Base-by-base conservation (phyloP, 345 rosid genomes). In the Syzygium oleosum region DNA sequence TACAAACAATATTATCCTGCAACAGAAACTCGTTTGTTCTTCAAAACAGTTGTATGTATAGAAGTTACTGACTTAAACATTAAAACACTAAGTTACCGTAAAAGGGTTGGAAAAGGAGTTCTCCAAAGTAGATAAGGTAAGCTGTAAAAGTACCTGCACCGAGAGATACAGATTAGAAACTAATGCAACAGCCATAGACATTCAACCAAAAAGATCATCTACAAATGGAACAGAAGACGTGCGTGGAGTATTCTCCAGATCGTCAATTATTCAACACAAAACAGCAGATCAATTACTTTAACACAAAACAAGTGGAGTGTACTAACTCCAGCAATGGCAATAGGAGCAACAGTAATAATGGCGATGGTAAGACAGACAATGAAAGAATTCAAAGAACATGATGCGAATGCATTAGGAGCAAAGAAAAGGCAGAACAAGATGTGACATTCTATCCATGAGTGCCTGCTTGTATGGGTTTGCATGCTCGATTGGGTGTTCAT, bases 121-220 rank as follows among this genome's bases (percentile, higher is more conserved):
- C 88, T 94, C 99, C 99, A 98, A 52, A 98, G 88, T 27, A 98
- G 91, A 89, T 91, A 95, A 53, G 99, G 99, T 90, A 98, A 90
- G 85, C 97, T 92, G 87, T 93, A 94, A 92, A 98, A 96, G 92
- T 98, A 98, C 98, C 99, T 95, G 92, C 85, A 88, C 51, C 63
- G 34, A 38, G 85, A 88, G 85, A 88, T 77, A 23, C 78, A 49
- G 11, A 19, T 80, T 54, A 46, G 53, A 73, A 73, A 73, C 83
- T 85, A 3, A 52, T 56, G 41, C 52, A 7, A 52, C 21, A 38
- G 29, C 49, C 83, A 38, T 10, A 73, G 27, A 73, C 83, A 0
- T 38, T 73, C 49, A 21, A 73, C 10, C 59, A 53, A 53, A 53
- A 53, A 27, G 54, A 29, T 84, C 2, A 23, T 21, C 10, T 49